Percentiles rank a stretch among this genome's conserved stretches.
phyloP scores from a whole-genome alignment of 2,329 filamentous ascomycete species.

The Epichloe elymi region DNA sequence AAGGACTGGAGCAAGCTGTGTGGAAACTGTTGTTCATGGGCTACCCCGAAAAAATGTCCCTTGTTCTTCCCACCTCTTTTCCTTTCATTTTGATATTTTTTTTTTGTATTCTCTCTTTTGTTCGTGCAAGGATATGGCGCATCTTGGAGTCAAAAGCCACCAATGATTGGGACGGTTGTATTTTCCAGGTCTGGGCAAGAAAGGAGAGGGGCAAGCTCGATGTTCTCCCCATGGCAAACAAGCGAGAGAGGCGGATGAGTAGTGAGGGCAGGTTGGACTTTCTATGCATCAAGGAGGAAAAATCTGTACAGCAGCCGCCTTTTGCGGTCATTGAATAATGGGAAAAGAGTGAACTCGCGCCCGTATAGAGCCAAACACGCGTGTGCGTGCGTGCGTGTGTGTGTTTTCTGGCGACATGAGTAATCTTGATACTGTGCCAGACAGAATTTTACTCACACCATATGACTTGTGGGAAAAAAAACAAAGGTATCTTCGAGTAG shows the following conservation, averaged over 20 bases:
- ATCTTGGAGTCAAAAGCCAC: constrained; percentile 1
- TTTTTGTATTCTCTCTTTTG: background rate
- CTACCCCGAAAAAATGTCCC: background rate
- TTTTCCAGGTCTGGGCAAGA: background rate
- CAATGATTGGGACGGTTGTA: background rate
- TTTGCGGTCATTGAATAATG: constrained; percentile 1
- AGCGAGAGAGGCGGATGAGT: background rate
- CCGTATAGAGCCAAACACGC: background rate
- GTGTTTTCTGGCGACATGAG: background rate
- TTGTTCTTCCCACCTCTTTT: background rate
- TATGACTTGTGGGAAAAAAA: background rate
- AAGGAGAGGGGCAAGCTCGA: background rate
- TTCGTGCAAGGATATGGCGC: background rate
- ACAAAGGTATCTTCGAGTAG: background rate
- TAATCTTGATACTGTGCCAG: too few species aligned
- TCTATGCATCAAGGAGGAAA: background rate
- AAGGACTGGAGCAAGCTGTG: background rate
- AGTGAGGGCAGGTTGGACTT: background rate
- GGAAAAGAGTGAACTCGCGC: background rate
- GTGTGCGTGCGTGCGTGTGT: background rate
- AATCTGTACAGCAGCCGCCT: constrained; percentile 1
- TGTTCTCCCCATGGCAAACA: background rate
- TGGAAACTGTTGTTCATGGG: background rate
- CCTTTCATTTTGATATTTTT: background rate
- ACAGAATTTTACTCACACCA: background rate